Evolutionary conservation across 1,139 yeast species (phyloP).

Genomic region (Sugiyamaella paludigena): DNA sequence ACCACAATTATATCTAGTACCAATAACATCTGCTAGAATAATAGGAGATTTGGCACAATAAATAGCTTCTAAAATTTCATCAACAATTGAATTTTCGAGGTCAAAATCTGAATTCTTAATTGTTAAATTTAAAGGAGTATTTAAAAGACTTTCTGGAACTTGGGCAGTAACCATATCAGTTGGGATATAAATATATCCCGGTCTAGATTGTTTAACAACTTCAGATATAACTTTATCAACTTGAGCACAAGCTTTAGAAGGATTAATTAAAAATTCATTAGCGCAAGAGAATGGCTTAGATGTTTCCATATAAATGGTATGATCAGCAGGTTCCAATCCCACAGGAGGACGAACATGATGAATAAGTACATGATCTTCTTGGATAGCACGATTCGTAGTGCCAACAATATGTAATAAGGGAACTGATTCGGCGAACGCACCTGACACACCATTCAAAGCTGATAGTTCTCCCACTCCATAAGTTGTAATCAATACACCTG

Average conservation of each 20-base stretch:
- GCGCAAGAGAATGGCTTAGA: constrained; percentile 59
- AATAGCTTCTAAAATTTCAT: constrained; percentile 48
- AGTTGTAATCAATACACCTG: constrained; percentile 49
- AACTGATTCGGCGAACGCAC: constrained; percentile 75
- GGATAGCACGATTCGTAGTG: constrained; percentile 52
- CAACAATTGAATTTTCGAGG: constrained; percentile 44
- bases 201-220: constrained; percentile 59
- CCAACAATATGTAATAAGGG: constrained; percentile 86
- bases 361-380: constrained; percentile 40
- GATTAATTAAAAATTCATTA: constrained; percentile 53
- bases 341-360: constrained; percentile 74
- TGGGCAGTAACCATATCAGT: constrained; percentile 56
- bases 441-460: constrained; percentile 80
- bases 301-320: constrained; percentile 60
- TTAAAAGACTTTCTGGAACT: constrained; percentile 41
- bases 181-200: constrained; percentile 79
- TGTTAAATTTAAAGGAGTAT: constrained; percentile 33
- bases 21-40: constrained; percentile 62
- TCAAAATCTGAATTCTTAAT: constrained; percentile 22
- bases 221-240: constrained; percentile 63
- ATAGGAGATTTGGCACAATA: constrained; percentile 57
- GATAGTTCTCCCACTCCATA: constrained; percentile 87
- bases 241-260: constrained; percentile 50
- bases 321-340: constrained; percentile 41
- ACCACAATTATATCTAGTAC: constrained; percentile 53